A percentile compares a stretch with the other conserved stretches of the same genome.
Evolutionary conservation across 2,329 filamentous ascomycete genomes (phyloP).

Genomic region (Clarireedia sp.): DNA sequence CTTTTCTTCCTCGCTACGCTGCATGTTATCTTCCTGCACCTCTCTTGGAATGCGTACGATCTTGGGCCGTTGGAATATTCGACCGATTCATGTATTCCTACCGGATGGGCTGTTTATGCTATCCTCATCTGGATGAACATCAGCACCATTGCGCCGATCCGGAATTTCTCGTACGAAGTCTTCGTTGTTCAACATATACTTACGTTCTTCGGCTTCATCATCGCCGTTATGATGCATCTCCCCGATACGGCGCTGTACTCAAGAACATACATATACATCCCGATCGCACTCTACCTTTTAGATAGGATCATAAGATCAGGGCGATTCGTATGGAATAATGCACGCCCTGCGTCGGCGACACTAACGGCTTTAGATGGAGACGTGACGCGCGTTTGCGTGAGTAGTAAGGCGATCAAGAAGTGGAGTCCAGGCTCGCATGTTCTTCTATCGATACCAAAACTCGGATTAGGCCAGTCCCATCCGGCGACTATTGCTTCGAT

Average conservation of each 20-base stretch:
- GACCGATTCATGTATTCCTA: slow-evolving; percentile 28
- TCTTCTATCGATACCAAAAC: slow-evolving; percentile 50
- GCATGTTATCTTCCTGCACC: slow-evolving; percentile 21
- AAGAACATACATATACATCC: slow-evolving; percentile 24
- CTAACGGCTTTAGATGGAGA: slow-evolving; percentile 29
- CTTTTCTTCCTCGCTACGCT: slow-evolving; percentile 54
- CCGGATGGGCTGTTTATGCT: slow-evolving; percentile 57
- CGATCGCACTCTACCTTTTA: slow-evolving; percentile 20
- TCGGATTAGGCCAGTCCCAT: slow-evolving; percentile 49
- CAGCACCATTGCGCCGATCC: slow-evolving; percentile 54
- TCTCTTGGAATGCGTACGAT: slow-evolving; percentile 22
- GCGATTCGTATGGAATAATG: slow-evolving; percentile 30
- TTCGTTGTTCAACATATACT: slow-evolving; percentile 62
- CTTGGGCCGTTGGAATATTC: slow-evolving; percentile 21
- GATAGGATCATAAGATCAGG: slow-evolving; percentile 23
- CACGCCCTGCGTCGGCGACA: slow-evolving; percentile 20
- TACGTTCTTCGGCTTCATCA: slow-evolving; percentile 36
- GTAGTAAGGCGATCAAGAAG: slow-evolving; percentile 28
- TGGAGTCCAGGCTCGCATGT: slow-evolving; percentile 46
- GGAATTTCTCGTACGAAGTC: slow-evolving; percentile 58
- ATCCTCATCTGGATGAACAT: slow-evolving; percentile 59
- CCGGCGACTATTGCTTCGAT: slow-evolving; percentile 52
- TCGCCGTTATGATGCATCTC: slow-evolving; percentile 30
- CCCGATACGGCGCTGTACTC: slow-evolving; percentile 28
- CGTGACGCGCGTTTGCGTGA: slow-evolving; percentile 31